Conservation (phyloP, 331 rosid species). For the Dryas integrifolia region DNA sequence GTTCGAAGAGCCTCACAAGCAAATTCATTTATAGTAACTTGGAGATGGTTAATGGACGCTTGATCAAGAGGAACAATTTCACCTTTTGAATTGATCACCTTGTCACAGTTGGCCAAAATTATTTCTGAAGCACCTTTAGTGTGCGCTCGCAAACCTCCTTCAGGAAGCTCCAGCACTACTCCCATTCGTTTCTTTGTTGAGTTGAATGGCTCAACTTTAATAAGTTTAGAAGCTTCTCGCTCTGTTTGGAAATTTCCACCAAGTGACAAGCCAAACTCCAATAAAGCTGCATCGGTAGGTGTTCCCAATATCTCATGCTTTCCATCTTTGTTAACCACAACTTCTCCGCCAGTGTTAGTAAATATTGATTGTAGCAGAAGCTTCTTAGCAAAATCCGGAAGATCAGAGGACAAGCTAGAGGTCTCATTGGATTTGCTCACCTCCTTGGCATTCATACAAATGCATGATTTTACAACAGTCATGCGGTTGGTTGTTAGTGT, state of each 20-base stretch:
- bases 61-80: slow-evolving; percentile 79
- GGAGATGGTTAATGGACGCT: slow-evolving; percentile 53
- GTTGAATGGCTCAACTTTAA: slow-evolving; percentile 96
- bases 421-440: slow-evolving; percentile 33
- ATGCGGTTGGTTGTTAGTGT: slow-evolving; percentile 90
- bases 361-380: slow-evolving; percentile 73
- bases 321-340: slow-evolving; percentile 68
- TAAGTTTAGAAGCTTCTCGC: slow-evolving; percentile 55
- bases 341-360: slow-evolving; percentile 89
- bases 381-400: slow-evolving; percentile 57
- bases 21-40: slow-evolving; percentile 60
- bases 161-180: slow-evolving; percentile 72
- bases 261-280: slow-evolving; percentile 76
- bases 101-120: slow-evolving; percentile 78
- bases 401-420: slow-evolving; percentile 53
- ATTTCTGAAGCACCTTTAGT: slow-evolving; percentile 96
- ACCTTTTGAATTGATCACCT: slow-evolving; percentile 64
- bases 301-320: slow-evolving; percentile 79
- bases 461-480: slow-evolving; percentile 94
- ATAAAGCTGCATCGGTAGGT: slow-evolving; percentile 87
- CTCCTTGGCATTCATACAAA: slow-evolving; percentile 67
- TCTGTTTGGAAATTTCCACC: slow-evolving; percentile 76
- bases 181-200: slow-evolving; percentile 85
- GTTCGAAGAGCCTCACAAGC: slow-evolving; percentile 95
- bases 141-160: slow-evolving; percentile 72